Evolutionary conservation across 2,329 filamentous ascomycete species (phyloP), one percentile per base, ranked within the genome.

Genomic region (Juglanconis juglandina): DNA sequence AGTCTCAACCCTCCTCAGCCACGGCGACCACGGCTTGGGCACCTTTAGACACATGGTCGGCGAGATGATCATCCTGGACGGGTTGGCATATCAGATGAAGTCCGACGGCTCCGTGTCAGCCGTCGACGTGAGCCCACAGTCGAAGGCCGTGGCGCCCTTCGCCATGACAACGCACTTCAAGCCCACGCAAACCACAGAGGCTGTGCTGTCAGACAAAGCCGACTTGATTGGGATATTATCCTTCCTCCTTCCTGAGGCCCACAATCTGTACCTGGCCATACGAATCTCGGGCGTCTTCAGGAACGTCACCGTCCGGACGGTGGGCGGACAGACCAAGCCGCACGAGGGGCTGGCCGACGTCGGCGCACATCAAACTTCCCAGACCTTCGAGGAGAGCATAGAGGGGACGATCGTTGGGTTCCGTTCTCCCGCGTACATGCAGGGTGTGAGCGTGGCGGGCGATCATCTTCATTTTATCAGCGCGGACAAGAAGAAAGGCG

Each of bases 51-150:
- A 68, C 66, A 73, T 74, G 68, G 62, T 58, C 17, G 72, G 72
- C 64, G 72, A 75, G 64, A 72, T 75, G 69, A 72, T 74, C 51
- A 59, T 74, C 11, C 60, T 73, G 24, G 69, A 73, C 57, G 70
- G 71, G 30, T 50, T 65, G 1, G 61, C 70, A 34, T 73, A 70
- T 62, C 71, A 73, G 57, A 75, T 75, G 71, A 72, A 72, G 53
- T 67, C 68, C 4, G 73, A 75, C 60, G 72, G 71, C 3, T 66
- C 68, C 30, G 66, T 72, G 7, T 58, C 61, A 1, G 57, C 64
- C 41, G 59, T 73, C 59, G 61, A 67, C 46, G 51, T 66, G 34
- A 61, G 67, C 13, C 56, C 63, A 8, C 48, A 48, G 39, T 53
- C 59, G 11, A 59, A 63, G 1, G 68, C 64, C 50, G 64, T 73